Evolutionary conservation across 2,329 filamentous ascomycete genomes (phyloP).

Genomic region (Fusarium vanettenii): DNA sequence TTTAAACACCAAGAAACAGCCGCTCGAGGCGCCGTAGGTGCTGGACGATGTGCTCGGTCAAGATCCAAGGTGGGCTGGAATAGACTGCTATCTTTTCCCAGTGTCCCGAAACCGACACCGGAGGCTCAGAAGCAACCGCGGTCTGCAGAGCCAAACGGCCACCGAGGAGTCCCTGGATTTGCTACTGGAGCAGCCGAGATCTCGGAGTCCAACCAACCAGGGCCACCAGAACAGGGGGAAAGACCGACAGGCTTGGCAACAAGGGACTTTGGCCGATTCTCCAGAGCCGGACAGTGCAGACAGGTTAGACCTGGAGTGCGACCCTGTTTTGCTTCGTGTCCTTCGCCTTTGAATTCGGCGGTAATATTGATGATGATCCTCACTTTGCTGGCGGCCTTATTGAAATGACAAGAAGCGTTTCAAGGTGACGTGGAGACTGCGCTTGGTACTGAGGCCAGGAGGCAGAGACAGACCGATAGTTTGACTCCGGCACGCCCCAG

Average conservation of each 20-base stretch:
- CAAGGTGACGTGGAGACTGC: not conserved
- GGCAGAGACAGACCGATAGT: slow-evolving; percentile 27
- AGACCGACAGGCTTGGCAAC: slow-evolving; percentile 37
- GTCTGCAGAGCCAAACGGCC: not conserved
- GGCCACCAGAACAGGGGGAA: slow-evolving; percentile 28
- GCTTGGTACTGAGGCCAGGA: not conserved
- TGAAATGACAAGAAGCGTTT: not conserved
- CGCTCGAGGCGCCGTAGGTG: slow-evolving; percentile 32
- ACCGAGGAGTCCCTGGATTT: slow-evolving; percentile 31
- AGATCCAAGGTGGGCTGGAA: not conserved
- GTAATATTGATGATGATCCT: slow-evolving; percentile 25
- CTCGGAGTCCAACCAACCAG: slow-evolving; percentile 28
- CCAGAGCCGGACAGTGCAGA: slow-evolving; percentile 25
- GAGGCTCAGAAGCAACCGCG: not conserved
- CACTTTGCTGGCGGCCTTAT: slow-evolving; percentile 6
- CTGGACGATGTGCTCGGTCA: slow-evolving; percentile 1
- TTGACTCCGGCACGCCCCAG: slow-evolving; percentile 10
- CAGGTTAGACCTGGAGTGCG: slow-evolving; percentile 21
- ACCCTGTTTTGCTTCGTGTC: slow-evolving; percentile 16
- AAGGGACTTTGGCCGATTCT: slow-evolving; percentile 22
- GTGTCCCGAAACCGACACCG: not conserved
- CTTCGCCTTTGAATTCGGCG: slow-evolving; percentile 8
- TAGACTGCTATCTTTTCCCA: not conserved
- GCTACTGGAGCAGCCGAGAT: slow-evolving; percentile 32
- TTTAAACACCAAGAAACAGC: slow-evolving; percentile 24